Evolutionary conservation across 2,329 filamentous ascomycete genomes (phyloP).

Genomic region (Daldinia sp.): DNA sequence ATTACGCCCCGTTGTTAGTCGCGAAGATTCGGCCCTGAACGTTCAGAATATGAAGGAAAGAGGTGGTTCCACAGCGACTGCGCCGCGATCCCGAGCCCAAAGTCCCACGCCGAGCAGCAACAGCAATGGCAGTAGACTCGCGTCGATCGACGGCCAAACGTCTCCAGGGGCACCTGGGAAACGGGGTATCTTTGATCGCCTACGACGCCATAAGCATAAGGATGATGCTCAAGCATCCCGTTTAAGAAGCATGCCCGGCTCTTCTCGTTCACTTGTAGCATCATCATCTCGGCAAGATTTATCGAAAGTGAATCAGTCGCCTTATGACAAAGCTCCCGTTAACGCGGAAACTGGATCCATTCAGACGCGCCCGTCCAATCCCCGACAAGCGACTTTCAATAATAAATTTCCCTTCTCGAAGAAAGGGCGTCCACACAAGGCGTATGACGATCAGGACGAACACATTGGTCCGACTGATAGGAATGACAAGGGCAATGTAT

Average conservation of each 20-base stretch:
- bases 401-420: constrained; percentile 74
- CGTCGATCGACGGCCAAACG: constrained; percentile 65
- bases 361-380: constrained; percentile 44
- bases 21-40: constrained; percentile 76
- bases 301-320: constrained; percentile 55
- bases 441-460: constrained; percentile 67
- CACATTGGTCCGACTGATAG: constrained; percentile 71
- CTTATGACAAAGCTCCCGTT: constrained; percentile 54
- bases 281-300: constrained; percentile 64
- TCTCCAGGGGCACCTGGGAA: constrained; percentile 69
- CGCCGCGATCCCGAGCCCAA: constrained; percentile 71
- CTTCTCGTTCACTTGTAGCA: constrained; percentile 64
- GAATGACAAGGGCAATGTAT: constrained; percentile 71
- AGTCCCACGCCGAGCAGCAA: constrained; percentile 85
- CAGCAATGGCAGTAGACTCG: constrained; percentile 68
- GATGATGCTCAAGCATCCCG: constrained; percentile 62
- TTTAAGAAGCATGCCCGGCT: constrained; percentile 64
- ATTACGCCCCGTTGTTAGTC: constrained; percentile 77
- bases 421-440: constrained; percentile 62
- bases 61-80: constrained; percentile 56
- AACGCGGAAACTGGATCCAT: constrained; percentile 44
- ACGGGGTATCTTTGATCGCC: constrained; percentile 63
- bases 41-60: constrained; percentile 65
- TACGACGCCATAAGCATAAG: constrained; percentile 67
- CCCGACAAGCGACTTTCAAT: constrained; percentile 67